Evolutionary conservation across 345 rosid genomes (phyloP), one percentile per base, ranked within the genome.

Genomic region (Pugionium dolabratum): DNA sequence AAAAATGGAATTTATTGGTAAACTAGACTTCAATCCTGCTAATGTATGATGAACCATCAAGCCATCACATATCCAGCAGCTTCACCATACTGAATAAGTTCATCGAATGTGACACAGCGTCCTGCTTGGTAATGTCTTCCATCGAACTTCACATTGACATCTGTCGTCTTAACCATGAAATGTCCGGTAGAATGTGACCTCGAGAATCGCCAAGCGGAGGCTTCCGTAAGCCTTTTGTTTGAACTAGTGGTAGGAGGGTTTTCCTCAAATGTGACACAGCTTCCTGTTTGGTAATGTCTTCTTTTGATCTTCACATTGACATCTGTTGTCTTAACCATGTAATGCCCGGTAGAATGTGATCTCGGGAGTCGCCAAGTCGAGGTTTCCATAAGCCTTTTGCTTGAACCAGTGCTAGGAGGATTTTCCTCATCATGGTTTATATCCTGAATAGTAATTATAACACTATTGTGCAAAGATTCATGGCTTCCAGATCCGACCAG

Each of bases 181-280:
- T 92, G 97, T n/a, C 98, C 97, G 0, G 97, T 92, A 1, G 98
- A 80, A 64, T 86, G 80, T 1, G 88, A 85, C 80, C 96, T 78
- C 1, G 84, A 74, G 65, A 82, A 76, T 43, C 78, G 79, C 64
- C 71, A 76, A 33, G 62, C 49, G 1, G 60, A 66, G 36, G 56
- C 77, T 29, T 57, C 69, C 1, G 51, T 49, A 9, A 49, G 28
- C 33, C 74, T 76, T 32, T 85, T 85, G 83, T 50, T 84, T 59
- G 77, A 46, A 32, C 67, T 35, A 66, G 39, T 46, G 6, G 45
- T 51, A 44, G 56, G 55, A 51, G 6, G 53, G 77, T 9, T 76
- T 18, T 83, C 86, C 10, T 82, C 91, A 6, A 90, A 89, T 0
- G 80, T 7, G 27, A 76, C 80, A 60, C 91, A 83, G 79, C 93